These are phyloP conservation scores for Mucor mucedo DNA, from an alignment of 371 early-diverging fungal species.

Conservation along the genomic window DNA sequence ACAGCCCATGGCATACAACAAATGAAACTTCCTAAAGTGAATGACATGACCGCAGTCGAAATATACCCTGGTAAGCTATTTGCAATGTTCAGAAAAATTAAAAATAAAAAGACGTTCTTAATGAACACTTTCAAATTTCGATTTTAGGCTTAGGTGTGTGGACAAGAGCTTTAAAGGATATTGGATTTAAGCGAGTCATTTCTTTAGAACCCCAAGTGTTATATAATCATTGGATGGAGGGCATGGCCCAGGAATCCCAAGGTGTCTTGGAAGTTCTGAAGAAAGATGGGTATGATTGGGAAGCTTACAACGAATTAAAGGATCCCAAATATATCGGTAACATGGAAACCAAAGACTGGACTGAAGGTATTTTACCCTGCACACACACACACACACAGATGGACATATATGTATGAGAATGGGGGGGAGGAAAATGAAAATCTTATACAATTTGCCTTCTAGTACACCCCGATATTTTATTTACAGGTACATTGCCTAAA, in stretches of 20 bases:
- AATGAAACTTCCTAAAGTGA: constrained; percentile 24
- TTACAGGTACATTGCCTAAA: constrained; percentile 53
- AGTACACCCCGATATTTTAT: constrained; percentile 47
- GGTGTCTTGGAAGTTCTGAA: constrained; percentile 31
- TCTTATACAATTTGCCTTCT: neutral
- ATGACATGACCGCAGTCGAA: constrained; percentile 45
- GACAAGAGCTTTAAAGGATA: constrained; percentile 41
- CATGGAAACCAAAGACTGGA: constrained; percentile 39
- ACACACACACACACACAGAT: no score
- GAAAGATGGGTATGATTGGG: constrained; percentile 56
- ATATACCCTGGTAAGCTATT: constrained; percentile 47
- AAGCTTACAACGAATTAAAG: constrained; percentile 43
- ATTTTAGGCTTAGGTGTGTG: constrained; percentile 48
- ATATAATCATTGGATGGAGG: constrained; percentile 34
- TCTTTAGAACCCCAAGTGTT: constrained; percentile 37
- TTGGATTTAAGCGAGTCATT: constrained; percentile 42
- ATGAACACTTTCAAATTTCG: neutral
- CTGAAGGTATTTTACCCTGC: constrained; percentile 30
- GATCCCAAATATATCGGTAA: constrained; percentile 36
- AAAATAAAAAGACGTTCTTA: neutral
- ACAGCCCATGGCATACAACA: constrained; percentile 11
- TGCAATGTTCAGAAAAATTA: no score
- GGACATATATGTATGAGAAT: no score
- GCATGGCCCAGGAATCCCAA: constrained; percentile 12
- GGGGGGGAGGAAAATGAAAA: no score